Evolutionary conservation across 2,329 filamentous ascomycete species (phyloP), one percentile per base, ranked within the genome.

Genomic region (Dactylonectria macrodidyma): DNA sequence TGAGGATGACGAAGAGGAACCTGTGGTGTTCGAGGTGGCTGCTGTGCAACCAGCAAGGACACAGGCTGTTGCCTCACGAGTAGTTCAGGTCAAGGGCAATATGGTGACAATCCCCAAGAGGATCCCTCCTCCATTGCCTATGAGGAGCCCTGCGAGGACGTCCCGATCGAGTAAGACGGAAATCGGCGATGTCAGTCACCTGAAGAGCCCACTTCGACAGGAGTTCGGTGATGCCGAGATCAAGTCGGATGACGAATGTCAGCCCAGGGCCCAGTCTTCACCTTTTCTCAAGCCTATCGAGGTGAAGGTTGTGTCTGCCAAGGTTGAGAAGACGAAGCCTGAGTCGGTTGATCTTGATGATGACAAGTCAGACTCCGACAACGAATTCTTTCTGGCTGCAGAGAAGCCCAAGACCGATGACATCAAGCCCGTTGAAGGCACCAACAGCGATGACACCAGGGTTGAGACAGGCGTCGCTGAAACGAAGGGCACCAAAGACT

Each of bases 101-200:
- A 85, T 98, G 58, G 93, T 98, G 33, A 95, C 90, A 52, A 97
- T 98, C 66, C 90, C 93, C 12, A 97, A 95, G 82, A 89, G 94
- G 41, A 81, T 91, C 1, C 89, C 94, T 1, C 95, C 95, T 1
- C 90, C 93, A 9, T 87, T 97, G 12, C 95, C 95, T 1, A 87
- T 89, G 3, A 87, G 95, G 55, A 97, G 93, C 77, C 92, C 94
- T 1, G 90, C 91, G 79, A 73, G 93, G 85, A 77, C 81, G 24
- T 89, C 88, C 3, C 81, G 85, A 48, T 83, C 81, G 3, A 84
- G 84, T 73, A 86, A 83, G 77, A 78, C 87, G 79, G 81, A 82
- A 34, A 81, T 93, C 80, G 84, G 93, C 82, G 79, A 95, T 83
- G 79, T 93, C 3, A 75, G 79, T 71, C 68, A 79, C 77, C 78